Conservation (phyloP, 2,329 filamentous ascomycete species). For the Penicillium hesseltinei region DNA sequence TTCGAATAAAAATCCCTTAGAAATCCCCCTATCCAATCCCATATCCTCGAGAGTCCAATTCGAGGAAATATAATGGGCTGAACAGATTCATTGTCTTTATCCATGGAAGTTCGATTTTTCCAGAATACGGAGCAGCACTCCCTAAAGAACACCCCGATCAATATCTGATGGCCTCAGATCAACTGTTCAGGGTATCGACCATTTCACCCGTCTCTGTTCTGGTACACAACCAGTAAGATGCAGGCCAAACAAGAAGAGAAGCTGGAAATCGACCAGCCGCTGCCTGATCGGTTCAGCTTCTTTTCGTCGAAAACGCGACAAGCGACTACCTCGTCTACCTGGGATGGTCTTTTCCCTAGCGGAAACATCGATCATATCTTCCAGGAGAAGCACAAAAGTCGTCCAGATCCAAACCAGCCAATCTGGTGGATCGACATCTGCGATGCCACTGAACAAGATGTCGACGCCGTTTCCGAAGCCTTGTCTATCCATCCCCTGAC, state of each 20-base stretch:
- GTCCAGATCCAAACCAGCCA: constrained; percentile 15
- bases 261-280: constrained; percentile 38
- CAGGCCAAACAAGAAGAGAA: constrained; percentile 3
- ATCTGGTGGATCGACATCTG: constrained; percentile 97
- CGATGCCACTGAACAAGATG: constrained; percentile 80
- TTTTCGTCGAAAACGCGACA: constrained; percentile 84
- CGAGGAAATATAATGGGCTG: constrained; percentile 4
- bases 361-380: constrained; percentile 14
- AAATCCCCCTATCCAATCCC: background rate
- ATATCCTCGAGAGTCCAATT: background rate
- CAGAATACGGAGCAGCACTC: background rate
- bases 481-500: constrained; percentile 93
- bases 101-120: background rate
- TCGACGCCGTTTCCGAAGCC: constrained; percentile 79
- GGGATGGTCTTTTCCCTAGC: constrained; percentile 20
- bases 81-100: background rate
- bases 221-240: background rate
- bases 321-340: constrained; percentile 15
- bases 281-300: constrained; percentile 82
- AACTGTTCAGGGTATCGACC: background rate
- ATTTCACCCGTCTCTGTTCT: background rate
- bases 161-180: constrained; percentile 2
- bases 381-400: constrained; percentile 12
- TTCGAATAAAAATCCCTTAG: background rate
- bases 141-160: background rate